phyloP scores from a whole-genome alignment of 179 eudicot species.

The Actinidia arguta region DNA sequence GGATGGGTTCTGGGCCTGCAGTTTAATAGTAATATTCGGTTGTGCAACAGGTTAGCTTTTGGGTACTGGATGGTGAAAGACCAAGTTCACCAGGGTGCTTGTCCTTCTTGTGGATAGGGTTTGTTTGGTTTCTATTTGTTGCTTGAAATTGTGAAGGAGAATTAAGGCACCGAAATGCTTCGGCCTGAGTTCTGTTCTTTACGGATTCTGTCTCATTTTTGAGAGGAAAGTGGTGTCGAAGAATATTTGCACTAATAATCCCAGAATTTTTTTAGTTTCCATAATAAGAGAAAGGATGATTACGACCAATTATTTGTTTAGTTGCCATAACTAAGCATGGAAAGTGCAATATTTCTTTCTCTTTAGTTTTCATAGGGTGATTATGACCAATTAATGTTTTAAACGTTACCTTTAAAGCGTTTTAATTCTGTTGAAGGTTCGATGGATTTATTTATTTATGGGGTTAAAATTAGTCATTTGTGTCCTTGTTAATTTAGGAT shows the following conservation, averaged over 20 bases:
- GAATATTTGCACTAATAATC: not conserved
- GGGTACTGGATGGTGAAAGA: no score
- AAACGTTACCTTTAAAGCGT: no score
- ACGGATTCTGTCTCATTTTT: constrained; percentile 52
- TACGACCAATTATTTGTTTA: no score
- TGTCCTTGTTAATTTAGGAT: not conserved
- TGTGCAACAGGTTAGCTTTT: no score
- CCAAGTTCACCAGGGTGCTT: no score
- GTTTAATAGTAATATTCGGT: no score
- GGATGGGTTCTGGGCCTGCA: constrained; percentile 9
- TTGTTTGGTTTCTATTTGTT: constrained; percentile 6
- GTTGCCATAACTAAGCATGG: not conserved
- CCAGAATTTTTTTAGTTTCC: not conserved
- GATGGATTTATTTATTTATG: not conserved
- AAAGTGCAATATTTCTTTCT: not conserved
- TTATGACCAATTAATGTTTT: not conserved
- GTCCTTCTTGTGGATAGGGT: not conserved
- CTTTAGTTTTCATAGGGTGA: not conserved
- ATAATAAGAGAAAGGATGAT: not conserved
- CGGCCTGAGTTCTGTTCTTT: constrained; percentile 55
- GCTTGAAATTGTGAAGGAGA: constrained; percentile 1
- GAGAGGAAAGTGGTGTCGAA: constrained; percentile 89
- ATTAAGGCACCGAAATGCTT: constrained; percentile 34
- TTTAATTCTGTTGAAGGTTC: not conserved
- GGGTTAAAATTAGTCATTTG: not conserved